Conservation (phyloP, 2,329 filamentous ascomycete genomes). For the Apiospora malaysiana region DNA sequence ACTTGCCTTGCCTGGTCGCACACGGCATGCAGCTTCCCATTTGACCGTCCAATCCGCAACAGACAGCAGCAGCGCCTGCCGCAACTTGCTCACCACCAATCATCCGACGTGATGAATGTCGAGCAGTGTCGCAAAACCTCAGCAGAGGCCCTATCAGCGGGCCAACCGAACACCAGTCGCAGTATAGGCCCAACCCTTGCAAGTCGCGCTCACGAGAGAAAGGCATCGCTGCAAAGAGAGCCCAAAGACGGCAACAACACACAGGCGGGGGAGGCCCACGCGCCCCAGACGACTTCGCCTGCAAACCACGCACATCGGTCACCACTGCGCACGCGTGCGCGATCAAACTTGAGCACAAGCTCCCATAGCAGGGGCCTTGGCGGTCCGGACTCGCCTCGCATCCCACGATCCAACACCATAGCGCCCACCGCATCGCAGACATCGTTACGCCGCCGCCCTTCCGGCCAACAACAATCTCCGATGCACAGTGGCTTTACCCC, state of each 20-base stretch:
- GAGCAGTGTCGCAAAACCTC: conserved; percentile 19
- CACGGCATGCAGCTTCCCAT: conserved; percentile 20
- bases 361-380: background rate
- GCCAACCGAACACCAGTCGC: background rate
- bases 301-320: background rate
- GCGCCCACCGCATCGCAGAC: background rate
- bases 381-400: background rate
- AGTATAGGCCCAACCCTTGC: conserved; percentile 15
- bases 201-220: conserved; percentile 14
- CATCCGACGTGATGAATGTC: conserved; percentile 7
- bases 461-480: background rate
- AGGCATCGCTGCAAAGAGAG: background rate
- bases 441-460: conserved; percentile 2
- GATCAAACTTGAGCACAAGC: conserved; percentile 1
- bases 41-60: conserved; percentile 20
- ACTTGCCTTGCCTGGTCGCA: conserved; percentile 13
- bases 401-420: background rate
- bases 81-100: background rate
- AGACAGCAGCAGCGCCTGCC: conserved; percentile 3
- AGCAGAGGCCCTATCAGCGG: background rate
- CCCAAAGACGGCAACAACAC: conserved; percentile 9
- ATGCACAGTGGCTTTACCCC: conserved; percentile 17
- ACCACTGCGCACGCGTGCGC: conserved; percentile 13
- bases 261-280: conserved; percentile 8
- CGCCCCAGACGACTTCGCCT: background rate